Evolutionary conservation across 2,329 filamentous ascomycete species (phyloP).

Genomic region (Microsporum audouinii): DNA sequence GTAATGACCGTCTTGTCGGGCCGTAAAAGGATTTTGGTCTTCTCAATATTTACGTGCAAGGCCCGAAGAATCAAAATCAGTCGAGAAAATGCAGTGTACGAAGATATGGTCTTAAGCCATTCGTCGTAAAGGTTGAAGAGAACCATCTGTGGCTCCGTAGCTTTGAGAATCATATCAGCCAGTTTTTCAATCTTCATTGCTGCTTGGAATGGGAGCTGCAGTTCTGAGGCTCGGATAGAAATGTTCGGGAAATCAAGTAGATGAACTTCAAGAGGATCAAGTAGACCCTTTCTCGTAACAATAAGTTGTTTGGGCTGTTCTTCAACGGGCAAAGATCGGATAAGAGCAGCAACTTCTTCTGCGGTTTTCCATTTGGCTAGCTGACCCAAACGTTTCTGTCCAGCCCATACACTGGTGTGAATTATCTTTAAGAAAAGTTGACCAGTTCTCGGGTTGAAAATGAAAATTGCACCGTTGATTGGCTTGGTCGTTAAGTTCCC

Average conservation of each 20-base stretch:
- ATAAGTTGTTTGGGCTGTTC: constrained; percentile 99
- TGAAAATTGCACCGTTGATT: constrained; percentile 99
- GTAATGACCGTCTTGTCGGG: constrained; percentile 98
- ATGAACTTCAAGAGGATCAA: constrained; percentile 95
- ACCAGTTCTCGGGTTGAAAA: constrained; percentile 97
- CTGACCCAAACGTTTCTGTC: constrained; percentile 96
- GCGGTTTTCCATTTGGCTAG: constrained; percentile 99
- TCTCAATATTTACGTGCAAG: constrained; percentile 94
- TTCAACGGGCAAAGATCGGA: constrained; percentile 88
- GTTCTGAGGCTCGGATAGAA: constrained; percentile 89
- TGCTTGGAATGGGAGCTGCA: constrained; percentile 96
- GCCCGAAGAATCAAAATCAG: constrained; percentile 86
- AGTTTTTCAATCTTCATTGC: constrained; percentile 99
- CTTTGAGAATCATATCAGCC: constrained; percentile 95
- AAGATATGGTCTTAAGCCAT: constrained; percentile 96
- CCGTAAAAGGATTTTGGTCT: constrained; percentile 88
- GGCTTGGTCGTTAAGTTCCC: constrained; percentile 98
- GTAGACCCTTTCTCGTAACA: constrained; percentile 89
- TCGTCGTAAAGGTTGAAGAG: constrained; percentile 98
- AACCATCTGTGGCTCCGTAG: constrained; percentile 99
- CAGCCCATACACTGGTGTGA: constrained; percentile 97
- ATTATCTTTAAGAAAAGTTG: constrained; percentile 99
- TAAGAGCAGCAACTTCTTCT: constrained; percentile 96
- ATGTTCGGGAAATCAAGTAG: constrained; percentile 98
- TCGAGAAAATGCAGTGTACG: constrained; percentile 95